A percentile compares a stretch with the other conserved stretches of the same genome.
Conservation (phyloP, 495 filamentous ascomycete genomes). For the Penicillium pancosmium region DNA sequence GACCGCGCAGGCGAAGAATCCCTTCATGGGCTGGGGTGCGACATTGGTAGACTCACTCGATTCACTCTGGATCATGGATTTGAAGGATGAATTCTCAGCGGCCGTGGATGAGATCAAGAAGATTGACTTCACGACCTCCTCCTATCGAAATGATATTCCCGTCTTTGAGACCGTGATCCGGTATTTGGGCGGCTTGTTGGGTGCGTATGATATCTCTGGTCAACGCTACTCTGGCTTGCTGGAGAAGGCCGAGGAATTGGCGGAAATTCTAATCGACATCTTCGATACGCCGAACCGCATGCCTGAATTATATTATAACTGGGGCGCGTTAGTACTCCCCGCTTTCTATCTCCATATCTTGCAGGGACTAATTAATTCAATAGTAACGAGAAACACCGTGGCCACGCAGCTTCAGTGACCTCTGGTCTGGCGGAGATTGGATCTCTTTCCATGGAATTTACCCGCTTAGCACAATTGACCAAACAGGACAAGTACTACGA, state of each 20-base stretch:
- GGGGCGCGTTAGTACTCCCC: constrained; percentile 66
- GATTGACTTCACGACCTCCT: constrained; percentile 87
- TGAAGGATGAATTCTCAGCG: constrained; percentile 87
- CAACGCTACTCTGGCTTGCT: constrained; percentile 70
- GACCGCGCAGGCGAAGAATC: constrained; percentile 61
- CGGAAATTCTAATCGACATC: constrained; percentile 83
- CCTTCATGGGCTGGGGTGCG: constrained; percentile 94
- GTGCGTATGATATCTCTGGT: constrained; percentile 79
- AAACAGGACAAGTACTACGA: constrained; percentile 89
- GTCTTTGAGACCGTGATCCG: constrained; percentile 88
- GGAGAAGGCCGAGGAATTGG: constrained; percentile 86
- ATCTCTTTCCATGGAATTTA: constrained; percentile 92
- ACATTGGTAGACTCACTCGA: constrained; percentile 93
- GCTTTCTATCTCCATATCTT: not conserved
- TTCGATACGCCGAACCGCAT: constrained; percentile 98
- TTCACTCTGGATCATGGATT: constrained; percentile 93
- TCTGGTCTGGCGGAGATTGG: constrained; percentile 84
- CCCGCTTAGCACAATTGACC: constrained; percentile 88
- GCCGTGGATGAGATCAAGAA: constrained; percentile 73
- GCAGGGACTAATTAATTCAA: constrained; percentile 14
- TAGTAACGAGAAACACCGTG: constrained; percentile 60
- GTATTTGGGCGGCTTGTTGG: constrained; percentile 81
- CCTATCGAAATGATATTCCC: constrained; percentile 61
- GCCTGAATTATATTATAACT: constrained; percentile 85
- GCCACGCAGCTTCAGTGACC: constrained; percentile 63